Base-by-base conservation (phyloP, 2,329 filamentous ascomycete species). In the Stagonosporopsis cucurbitacearum region DNA sequence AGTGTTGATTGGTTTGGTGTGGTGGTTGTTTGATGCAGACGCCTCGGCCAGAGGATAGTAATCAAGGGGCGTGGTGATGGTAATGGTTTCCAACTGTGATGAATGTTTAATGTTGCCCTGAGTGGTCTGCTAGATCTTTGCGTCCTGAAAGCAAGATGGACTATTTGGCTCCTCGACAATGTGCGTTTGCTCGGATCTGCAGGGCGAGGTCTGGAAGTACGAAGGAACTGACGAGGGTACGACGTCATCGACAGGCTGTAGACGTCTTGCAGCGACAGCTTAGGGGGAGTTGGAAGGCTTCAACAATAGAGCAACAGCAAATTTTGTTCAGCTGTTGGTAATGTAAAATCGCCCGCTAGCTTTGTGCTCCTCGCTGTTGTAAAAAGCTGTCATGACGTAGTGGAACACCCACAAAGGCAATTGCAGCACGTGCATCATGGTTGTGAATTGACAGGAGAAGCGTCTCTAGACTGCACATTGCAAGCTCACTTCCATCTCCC, bases 191-290 rank as follows among this genome's bases (percentile, higher is more conserved):
- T 28, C 41, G 25, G 53, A 56, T 51, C 28, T 47, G 47, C 53
- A 50, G 35, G 17, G 46, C 43, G 22, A 46, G 54, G 25, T 57
- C 39, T 52, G 33, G 33, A 42, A 25, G 48, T 32, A 30, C 48
- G 48, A 30, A 46, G 32, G 33, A 41, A 49, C 35, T 49, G 48
- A 56, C 59, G 60, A 43, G 53, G 37, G 39, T 41, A 61, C 66
- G 66, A 70, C 67, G 67, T 68, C 67, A 70, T 70, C 57, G 46
- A 64, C 23, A 30, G 19, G 15, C 12, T 13, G 13, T 20, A 51
- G 15, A 12, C 19, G n/a, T 41, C 36, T 43, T 56, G 47, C 53
- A 56, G 36, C 53, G 3, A 41, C 15, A 28, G 15, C 32, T 22
- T 15, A 8, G 9, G 20, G 6, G 26, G 8, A 6, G 35, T 15